Conservation (phyloP, 1,284 basidiomycete genomes). For the Cutaneotrichosporon spelunceum region DNA sequence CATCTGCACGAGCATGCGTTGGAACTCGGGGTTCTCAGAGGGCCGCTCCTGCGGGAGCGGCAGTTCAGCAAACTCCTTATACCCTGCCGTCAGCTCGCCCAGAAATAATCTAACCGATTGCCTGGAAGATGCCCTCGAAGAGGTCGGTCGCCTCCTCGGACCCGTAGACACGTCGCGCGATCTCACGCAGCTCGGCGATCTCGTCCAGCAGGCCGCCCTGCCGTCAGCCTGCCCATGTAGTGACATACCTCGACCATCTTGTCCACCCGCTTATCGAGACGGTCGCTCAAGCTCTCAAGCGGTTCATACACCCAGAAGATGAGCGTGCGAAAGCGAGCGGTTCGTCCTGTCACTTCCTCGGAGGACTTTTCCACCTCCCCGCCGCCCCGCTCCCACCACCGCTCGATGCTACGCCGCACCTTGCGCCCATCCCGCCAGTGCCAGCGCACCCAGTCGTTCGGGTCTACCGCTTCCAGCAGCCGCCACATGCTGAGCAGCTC, state of each 20-base stretch:
- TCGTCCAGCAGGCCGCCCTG: slow-evolving; percentile 83
- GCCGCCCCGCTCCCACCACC: slow-evolving; percentile 70
- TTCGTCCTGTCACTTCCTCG: slow-evolving; percentile 50
- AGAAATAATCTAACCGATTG: slow-evolving; percentile 66
- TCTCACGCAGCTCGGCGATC: slow-evolving; percentile 58
- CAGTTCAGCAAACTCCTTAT: slow-evolving; percentile 73
- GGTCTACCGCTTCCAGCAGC: slow-evolving; percentile 70
- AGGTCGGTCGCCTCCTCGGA: slow-evolving; percentile 37
- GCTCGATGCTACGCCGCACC: slow-evolving; percentile 72
- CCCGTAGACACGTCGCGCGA: slow-evolving; percentile 47
- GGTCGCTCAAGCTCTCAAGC: slow-evolving; percentile 60
- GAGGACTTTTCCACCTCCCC: slow-evolving; percentile 53
- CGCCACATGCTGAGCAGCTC: slow-evolving; percentile 62
- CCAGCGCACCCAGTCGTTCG: slow-evolving; percentile 75
- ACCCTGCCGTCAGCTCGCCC: slow-evolving; percentile 58
- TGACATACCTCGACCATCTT: slow-evolving; percentile 75
- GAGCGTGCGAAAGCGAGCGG: slow-evolving; percentile 63
- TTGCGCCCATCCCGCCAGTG: slow-evolving; percentile 94
- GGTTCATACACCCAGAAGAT: slow-evolving; percentile 91
- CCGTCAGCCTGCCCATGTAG: neutral
- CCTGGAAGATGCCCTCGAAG: slow-evolving; percentile 78
- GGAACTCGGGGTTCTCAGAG: slow-evolving; percentile 52
- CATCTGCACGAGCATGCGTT: slow-evolving; percentile 67
- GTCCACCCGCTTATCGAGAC: slow-evolving; percentile 78
- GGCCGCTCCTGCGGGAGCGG: slow-evolving; percentile 40